phyloP scores from a whole-genome alignment of 352 stramenopile genomes.

The Globisporangium abappressorium region DNA sequence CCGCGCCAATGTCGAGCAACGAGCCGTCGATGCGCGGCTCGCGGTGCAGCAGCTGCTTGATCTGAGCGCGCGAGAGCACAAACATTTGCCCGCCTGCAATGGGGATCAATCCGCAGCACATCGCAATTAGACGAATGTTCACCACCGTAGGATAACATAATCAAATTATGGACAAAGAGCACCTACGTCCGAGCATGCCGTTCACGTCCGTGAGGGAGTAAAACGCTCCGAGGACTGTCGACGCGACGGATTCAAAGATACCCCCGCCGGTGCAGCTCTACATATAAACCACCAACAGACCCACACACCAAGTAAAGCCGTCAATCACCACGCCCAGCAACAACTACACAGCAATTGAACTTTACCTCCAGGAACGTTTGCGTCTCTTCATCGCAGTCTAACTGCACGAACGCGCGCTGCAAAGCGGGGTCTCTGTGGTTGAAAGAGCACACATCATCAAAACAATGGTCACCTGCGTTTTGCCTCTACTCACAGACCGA shows the following conservation, averaged over 20 bases:
- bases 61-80: slow-evolving; percentile 72
- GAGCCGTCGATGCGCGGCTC: slow-evolving; percentile 43
- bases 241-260: slow-evolving; percentile 62
- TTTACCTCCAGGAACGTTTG: slow-evolving; percentile 65
- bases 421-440: slow-evolving; percentile 49
- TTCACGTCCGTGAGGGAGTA: slow-evolving; percentile 84
- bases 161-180: not conserved
- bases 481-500: not conserved
- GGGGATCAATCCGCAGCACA: not conserved
- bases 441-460: not conserved
- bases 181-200: slow-evolving; percentile 75
- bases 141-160: not conserved
- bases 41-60: slow-evolving; percentile 57
- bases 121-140: not conserved
- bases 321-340: too few relatives aligned
- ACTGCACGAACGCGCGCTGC: slow-evolving; percentile 57
- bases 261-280: slow-evolving; percentile 76
- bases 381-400: slow-evolving; percentile 78
- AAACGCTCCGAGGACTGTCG: slow-evolving; percentile 68
- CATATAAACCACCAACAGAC: not conserved
- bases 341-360: not conserved
- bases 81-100: slow-evolving; percentile 83
- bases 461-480: not conserved
- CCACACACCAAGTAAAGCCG: not conserved
- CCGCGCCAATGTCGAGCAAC: slow-evolving; percentile 79